phyloP scores from a whole-genome alignment of 495 filamentous ascomycete species.

The Endocarpon pusillum region DNA sequence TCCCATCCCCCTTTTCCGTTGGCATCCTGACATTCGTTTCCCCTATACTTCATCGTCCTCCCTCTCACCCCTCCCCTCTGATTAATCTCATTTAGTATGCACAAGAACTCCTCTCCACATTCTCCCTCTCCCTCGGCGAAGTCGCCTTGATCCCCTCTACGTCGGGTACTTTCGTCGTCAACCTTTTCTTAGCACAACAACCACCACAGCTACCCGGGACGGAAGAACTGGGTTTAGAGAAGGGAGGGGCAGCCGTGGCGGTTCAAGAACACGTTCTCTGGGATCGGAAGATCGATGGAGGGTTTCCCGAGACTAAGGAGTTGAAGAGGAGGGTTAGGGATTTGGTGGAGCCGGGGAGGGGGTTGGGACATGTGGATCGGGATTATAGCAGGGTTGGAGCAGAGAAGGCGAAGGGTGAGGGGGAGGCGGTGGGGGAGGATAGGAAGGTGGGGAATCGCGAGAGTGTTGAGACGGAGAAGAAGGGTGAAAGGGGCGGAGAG shows the following conservation, averaged over 20 bases:
- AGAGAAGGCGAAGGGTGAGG: neutral
- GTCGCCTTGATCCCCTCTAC: constrained; percentile 77
- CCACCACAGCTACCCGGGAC: constrained; percentile 17
- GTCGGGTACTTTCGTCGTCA: constrained; percentile 66
- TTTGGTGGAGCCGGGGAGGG: constrained; percentile 55
- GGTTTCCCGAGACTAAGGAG: constrained; percentile 82
- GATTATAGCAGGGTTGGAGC: constrained; percentile 17
- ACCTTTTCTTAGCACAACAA: too few species aligned
- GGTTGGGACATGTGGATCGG: constrained; percentile 71
- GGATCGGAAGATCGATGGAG: constrained; percentile 78
- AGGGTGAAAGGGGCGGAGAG: too few species aligned
- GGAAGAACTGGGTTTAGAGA: neutral
- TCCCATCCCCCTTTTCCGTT: neutral
- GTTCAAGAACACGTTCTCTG: constrained; percentile 44
- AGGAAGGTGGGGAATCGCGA: too few species aligned
- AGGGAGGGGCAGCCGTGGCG: constrained; percentile 6
- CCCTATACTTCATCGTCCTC: neutral
- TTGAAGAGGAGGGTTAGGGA: constrained; percentile 83
- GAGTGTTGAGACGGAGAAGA: too few species aligned
- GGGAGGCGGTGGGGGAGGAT: neutral
- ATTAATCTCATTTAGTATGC: constrained; percentile 44
- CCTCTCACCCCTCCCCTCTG: constrained; percentile 2
- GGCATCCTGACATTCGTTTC: neutral
- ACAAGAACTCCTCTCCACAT: constrained; percentile 96
- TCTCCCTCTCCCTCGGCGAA: constrained; percentile 70